Evolutionary conservation across 371 early-diverging fungal genomes (phyloP).

Genomic region (Rhizomucor pusillus): DNA sequence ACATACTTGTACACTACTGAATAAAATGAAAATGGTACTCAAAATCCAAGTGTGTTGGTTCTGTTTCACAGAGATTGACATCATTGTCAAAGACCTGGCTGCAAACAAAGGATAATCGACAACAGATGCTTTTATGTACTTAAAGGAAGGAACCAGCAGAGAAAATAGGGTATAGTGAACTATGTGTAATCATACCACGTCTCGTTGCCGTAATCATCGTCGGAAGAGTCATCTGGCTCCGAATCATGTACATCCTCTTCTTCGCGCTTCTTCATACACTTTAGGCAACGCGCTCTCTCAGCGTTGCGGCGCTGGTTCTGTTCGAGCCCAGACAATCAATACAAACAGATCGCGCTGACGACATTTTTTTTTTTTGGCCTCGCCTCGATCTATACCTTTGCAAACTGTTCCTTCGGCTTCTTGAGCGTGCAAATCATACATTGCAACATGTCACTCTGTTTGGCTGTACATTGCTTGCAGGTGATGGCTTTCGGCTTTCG

Average conservation of each 20-base stretch:
- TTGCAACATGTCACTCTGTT: constrained; percentile 29
- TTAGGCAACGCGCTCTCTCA: constrained; percentile 45
- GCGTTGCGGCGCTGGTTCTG: constrained; percentile 47
- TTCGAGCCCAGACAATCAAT: background rate
- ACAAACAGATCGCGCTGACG: background rate
- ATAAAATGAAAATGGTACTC: no score
- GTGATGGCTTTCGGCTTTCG: constrained; percentile 35
- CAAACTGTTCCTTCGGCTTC: constrained; percentile 38
- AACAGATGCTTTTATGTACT: no score
- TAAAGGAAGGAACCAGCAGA: no score
- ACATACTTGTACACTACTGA: no score
- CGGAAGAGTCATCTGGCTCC: constrained; percentile 28
- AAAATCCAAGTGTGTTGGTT: no score
- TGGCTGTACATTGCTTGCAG: constrained; percentile 50
- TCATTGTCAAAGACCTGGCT: no score
- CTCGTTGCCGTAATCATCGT: constrained; percentile 24
- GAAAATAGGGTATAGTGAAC: no score
- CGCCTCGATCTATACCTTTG: constrained; percentile 31
- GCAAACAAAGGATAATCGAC: no score
- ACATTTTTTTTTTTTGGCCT: background rate
- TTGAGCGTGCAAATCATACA: constrained; percentile 47
- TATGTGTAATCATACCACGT: constrained; percentile 26
- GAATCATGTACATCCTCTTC: constrained; percentile 47
- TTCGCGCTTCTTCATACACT: constrained; percentile 49
- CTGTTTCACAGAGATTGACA: no score